Base-by-base conservation (phyloP, 192 early-diverging fungal species). In the Geranomyces michiganensis region DNA sequence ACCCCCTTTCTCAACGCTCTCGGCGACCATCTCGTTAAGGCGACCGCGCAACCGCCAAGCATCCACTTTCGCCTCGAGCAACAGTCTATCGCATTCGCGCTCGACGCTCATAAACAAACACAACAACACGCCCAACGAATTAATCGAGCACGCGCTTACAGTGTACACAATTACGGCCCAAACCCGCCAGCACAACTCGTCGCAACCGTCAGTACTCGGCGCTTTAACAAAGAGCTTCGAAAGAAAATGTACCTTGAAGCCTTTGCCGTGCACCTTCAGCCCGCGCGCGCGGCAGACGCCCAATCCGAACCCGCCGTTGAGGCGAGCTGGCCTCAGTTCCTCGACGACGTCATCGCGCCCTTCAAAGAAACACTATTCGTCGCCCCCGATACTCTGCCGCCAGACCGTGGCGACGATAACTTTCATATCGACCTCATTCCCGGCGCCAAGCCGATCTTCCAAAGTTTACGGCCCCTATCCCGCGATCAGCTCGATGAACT, bases 391-490 rank as follows among this genome's bases (percentile, higher is more conserved):
- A 24, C 12, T 9, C 26, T 58, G 12, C 56, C 56, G 10, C 56
- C 56, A 10, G 56, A 58, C 26, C 14, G 56, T 24, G 56, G 56
- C 17, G 56, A 58, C 10, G 26, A 58, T 26, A 58, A 58, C 56
- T 58, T 58, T 24, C 14, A 27, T 24, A 58, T 58, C 26, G 56
- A 58, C 14, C 12, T 58, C 17, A 14, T 58, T 10, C 30, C 26
- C 33, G 60, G 60, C 12, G 24, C 30, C 29, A 36, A 62, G 22
- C 60, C 60, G 12, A 32, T 33, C 24, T 62, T 62, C 60, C 13
- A 8, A 32, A 12, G 10, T 7, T 24, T 62, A 32, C 32, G 32
- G 7, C 60, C 8, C 32, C 26, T 62, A 24, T 33, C 30, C 12
- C 24, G 8, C 10, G 60, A 27, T 13, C 8, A 62, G 22, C 60